Evolutionary conservation across 768 basidiomycete species (phyloP).

Genomic region (Leucocoprinus sp.): DNA sequence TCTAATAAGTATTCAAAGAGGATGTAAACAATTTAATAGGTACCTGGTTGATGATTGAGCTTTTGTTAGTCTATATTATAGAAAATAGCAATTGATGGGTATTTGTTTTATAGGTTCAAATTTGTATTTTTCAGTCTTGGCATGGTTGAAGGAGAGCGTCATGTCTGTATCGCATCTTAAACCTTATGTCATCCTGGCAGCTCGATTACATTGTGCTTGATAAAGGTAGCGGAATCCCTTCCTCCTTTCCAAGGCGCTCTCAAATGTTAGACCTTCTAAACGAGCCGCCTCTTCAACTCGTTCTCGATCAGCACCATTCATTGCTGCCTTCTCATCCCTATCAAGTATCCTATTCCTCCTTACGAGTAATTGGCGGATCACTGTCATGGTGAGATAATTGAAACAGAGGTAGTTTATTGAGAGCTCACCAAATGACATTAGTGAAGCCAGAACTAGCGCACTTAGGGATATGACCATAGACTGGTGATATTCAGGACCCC

Average conservation of each 20-base stretch:
- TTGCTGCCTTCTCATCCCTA: constrained; percentile 33
- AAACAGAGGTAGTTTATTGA: neutral
- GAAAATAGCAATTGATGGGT: no score
- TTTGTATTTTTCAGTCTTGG: no score
- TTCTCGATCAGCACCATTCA: constrained; percentile 35
- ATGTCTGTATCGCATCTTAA: no score
- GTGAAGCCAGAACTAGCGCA: constrained; percentile 25
- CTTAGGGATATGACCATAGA: constrained; percentile 43
- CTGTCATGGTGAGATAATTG: constrained; percentile 15
- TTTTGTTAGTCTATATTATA: no score
- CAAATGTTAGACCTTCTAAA: constrained; percentile 51
- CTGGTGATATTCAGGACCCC: constrained; percentile 51
- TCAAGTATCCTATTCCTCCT: constrained; percentile 44
- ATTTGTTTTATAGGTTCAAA: no score
- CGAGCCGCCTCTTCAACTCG: constrained; percentile 52
- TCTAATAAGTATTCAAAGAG: no score
- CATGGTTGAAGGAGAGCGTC: no score
- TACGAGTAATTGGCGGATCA: constrained; percentile 40
- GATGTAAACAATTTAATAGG: no score
- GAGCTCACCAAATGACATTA: constrained; percentile 24
- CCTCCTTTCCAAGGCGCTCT: constrained; percentile 48
- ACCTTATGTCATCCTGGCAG: no score
- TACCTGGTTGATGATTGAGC: no score
- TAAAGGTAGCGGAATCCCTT: constrained; percentile 54
- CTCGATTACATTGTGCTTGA: no score